Evolutionary conservation across 225 moss, liverwort and hornwort genomes (phyloP).

Genomic region (Neckera pumila): DNA sequence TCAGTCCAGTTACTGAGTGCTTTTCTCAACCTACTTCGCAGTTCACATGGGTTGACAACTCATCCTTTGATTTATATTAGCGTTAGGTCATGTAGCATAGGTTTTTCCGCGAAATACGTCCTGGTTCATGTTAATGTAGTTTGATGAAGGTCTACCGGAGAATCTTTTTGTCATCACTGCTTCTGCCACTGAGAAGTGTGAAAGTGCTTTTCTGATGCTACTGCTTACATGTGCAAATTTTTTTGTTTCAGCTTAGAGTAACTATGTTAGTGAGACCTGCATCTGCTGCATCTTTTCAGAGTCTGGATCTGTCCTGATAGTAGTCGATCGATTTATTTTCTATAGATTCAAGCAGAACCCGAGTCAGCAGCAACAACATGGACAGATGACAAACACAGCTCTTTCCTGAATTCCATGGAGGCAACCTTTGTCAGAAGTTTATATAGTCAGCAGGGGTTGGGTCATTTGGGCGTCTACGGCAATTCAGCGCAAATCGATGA

Average conservation of each 20-base stretch:
- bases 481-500: slow-evolving; percentile 24
- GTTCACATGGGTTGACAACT: neutral
- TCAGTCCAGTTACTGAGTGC: neutral
- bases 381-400: slow-evolving; percentile 61
- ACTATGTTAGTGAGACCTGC: neutral
- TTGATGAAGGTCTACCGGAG: neutral
- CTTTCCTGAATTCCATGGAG: slow-evolving; percentile 52
- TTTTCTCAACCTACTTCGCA: neutral
- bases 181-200: neutral
- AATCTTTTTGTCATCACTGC: neutral
- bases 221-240: neutral
- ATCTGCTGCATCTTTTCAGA: neutral
- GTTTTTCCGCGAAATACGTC: neutral
- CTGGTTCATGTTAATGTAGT: neutral
- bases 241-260: neutral
- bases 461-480: slow-evolving; percentile 6
- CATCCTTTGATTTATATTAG: neutral
- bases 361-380: slow-evolving; percentile 48
- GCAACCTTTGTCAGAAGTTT: slow-evolving; percentile 48
- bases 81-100: neutral
- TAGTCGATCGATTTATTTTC: neutral
- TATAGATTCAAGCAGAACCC: slow-evolving; percentile 26
- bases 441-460: slow-evolving; percentile 26
- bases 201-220: neutral
- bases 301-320: slow-evolving; percentile 5